A percentile compares a stretch with the other conserved stretches of the same genome.
These are phyloP conservation scores for Talaromyces islandicus DNA, from an alignment of 2,329 filamentous ascomycete genomes.

Conservation along the genomic window DNA sequence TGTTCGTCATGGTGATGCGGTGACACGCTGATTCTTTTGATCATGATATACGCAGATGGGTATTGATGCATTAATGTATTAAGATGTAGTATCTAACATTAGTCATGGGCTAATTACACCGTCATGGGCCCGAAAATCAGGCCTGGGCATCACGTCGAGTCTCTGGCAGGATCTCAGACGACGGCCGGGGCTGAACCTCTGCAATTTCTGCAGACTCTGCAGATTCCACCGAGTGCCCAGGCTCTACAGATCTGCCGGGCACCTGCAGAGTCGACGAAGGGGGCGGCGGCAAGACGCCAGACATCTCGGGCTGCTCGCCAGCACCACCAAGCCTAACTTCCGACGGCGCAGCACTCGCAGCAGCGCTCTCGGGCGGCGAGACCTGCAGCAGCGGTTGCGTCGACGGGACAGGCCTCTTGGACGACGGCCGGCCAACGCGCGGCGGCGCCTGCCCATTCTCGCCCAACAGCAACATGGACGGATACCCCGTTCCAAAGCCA, in stretches of 20 bases:
- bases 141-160: background rate
- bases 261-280: background rate
- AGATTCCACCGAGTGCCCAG: background rate
- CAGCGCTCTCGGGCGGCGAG: slow-evolving; percentile 8
- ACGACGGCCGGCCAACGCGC: slow-evolving; percentile 2
- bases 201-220: too few species aligned
- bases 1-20: background rate
- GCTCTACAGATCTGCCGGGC: background rate
- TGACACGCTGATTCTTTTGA: too few species aligned
- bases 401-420: background rate
- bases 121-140: background rate
- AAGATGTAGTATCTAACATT: background rate
- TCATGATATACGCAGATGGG: too few species aligned
- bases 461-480: slow-evolving; percentile 14
- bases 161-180: background rate
- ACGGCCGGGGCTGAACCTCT: background rate
- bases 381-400: slow-evolving; percentile 9
- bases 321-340: background rate
- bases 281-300: background rate
- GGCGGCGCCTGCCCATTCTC: slow-evolving; percentile 19
- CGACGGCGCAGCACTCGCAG: background rate
- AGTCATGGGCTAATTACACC: background rate
- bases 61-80: background rate
- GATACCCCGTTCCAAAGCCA: slow-evolving; percentile 26
- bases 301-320: background rate